Conservation (phyloP, 495 filamentous ascomycete species). For the Lentithecium fluviatile region DNA sequence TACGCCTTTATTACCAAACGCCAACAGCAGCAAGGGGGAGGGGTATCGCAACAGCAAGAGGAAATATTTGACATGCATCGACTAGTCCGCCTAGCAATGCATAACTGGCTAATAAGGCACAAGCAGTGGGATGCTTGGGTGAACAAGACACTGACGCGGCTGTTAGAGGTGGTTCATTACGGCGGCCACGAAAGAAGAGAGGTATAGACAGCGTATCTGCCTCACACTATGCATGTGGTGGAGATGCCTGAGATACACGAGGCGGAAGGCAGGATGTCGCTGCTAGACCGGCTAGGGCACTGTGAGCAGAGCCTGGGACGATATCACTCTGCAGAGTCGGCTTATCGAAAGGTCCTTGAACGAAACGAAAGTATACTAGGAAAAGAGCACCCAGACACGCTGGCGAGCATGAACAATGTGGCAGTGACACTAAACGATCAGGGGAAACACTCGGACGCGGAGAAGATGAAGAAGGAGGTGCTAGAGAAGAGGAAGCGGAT, state of each 20-base stretch:
- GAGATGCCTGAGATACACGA: neutral
- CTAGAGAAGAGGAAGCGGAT: no score
- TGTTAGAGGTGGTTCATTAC: conserved; percentile 17
- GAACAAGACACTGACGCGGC: neutral
- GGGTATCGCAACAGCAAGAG: conserved; percentile 16
- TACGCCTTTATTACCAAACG: conserved; percentile 42
- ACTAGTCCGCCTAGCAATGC: conserved; percentile 50
- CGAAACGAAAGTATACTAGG: neutral
- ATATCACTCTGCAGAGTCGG: conserved; percentile 1
- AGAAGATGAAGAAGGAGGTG: no score
- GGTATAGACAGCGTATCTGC: conserved; percentile 15
- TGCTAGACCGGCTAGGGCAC: conserved; percentile 10
- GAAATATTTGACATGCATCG: conserved; percentile 48
- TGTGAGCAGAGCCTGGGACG: conserved; percentile 13
- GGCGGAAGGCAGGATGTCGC: conserved; percentile 2
- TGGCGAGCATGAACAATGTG: conserved; percentile 9
- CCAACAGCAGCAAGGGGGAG: neutral
- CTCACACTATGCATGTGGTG: conserved; percentile 11
- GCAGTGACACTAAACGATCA: no score
- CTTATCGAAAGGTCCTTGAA: conserved; percentile 6
- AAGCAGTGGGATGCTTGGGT: conserved; percentile 6
- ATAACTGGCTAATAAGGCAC: conserved; percentile 41
- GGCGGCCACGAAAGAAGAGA: conserved; percentile 10
- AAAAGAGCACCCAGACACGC: conserved; percentile 14
- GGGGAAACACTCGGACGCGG: no score